These are phyloP conservation scores for Solanum piurae DNA, from an alignment of 257 asterid genomes.

Conservation along the genomic window DNA sequence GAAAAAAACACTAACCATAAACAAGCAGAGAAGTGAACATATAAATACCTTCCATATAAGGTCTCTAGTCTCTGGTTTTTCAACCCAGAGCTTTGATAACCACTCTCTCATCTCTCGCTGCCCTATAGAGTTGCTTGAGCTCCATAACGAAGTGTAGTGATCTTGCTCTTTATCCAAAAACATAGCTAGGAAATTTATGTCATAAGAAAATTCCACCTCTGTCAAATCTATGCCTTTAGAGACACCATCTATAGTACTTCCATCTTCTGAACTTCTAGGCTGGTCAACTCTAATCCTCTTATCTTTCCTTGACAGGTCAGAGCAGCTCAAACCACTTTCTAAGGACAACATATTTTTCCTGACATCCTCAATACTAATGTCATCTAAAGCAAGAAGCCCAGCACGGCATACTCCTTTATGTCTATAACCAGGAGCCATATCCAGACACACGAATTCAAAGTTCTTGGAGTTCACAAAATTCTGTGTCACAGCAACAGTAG, in stretches of 20 bases:
- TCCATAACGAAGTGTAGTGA: constrained; percentile 76
- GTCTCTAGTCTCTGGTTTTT: constrained; percentile 62
- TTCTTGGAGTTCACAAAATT: constrained; percentile 82
- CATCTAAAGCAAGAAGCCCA: constrained; percentile 91
- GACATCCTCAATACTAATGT: constrained; percentile 26
- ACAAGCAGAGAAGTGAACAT: constrained; percentile 8
- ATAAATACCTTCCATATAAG: constrained; percentile 82
- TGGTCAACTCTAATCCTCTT: constrained; percentile 45
- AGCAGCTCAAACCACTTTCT: constrained; percentile 27
- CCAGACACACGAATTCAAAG: constrained; percentile 85
- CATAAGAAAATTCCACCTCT: constrained; percentile 56
- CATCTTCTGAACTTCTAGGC: constrained; percentile 19
- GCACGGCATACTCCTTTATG: constrained; percentile 97
- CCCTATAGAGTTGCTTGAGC: constrained; percentile 79
- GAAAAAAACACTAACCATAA: not conserved
- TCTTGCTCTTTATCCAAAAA: constrained; percentile 78
- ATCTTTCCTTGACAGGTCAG: constrained; percentile 52
- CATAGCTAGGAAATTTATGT: constrained; percentile 60
- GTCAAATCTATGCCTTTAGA: constrained; percentile 11
- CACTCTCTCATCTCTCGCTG: constrained; percentile 95
- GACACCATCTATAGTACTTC: constrained; percentile 13
- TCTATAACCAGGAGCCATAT: constrained; percentile 94
- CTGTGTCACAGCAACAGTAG: constrained; percentile 87
- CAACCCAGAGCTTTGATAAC: constrained; percentile 78
- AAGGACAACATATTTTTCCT: constrained; percentile 14